phyloP scores from a whole-genome alignment of 305 asterid species.

The Fraxinus baroniana region DNA sequence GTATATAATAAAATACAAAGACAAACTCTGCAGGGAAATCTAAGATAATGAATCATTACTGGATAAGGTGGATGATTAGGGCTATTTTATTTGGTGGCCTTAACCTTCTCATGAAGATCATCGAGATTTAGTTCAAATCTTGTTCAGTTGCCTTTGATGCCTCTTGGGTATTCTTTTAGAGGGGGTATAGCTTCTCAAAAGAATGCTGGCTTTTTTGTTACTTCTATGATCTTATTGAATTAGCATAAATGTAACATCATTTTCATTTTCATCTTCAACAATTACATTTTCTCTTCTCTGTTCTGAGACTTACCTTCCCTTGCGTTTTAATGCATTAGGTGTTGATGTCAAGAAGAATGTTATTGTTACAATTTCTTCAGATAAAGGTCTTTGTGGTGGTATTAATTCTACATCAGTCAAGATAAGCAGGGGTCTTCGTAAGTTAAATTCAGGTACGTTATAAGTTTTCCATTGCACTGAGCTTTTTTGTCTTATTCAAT shows the following conservation, averaged over 20 bases:
- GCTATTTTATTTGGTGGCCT: not conserved
- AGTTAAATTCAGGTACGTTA: slow-evolving; percentile 69
- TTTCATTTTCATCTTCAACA: not conserved
- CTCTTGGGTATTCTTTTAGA: not conserved
- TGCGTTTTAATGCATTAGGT: slow-evolving; percentile 50
- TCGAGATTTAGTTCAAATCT: not conserved
- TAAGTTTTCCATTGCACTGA: not conserved
- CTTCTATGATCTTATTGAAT: not conserved
- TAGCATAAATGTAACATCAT: not conserved
- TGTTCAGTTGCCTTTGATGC: slow-evolving; percentile 4
- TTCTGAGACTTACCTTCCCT: not conserved
- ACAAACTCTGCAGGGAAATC: not conserved
- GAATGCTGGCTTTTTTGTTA: not conserved
- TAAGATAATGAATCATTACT: not conserved
- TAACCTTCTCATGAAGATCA: not conserved
- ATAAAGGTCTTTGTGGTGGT: slow-evolving; percentile 99
- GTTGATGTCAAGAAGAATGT: slow-evolving; percentile 92
- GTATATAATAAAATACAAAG: not conserved
- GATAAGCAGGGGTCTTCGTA: slow-evolving; percentile 73
- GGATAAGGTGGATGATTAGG: not conserved
- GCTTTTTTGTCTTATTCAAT: slow-evolving; percentile 1
- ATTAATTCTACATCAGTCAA: slow-evolving; percentile 89
- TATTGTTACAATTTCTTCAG: slow-evolving; percentile 73
- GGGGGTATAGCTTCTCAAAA: not conserved
- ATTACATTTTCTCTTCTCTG: not conserved